Conservation (phyloP, 2,329 filamentous ascomycete genomes). For the Fusarium compactum region DNA sequence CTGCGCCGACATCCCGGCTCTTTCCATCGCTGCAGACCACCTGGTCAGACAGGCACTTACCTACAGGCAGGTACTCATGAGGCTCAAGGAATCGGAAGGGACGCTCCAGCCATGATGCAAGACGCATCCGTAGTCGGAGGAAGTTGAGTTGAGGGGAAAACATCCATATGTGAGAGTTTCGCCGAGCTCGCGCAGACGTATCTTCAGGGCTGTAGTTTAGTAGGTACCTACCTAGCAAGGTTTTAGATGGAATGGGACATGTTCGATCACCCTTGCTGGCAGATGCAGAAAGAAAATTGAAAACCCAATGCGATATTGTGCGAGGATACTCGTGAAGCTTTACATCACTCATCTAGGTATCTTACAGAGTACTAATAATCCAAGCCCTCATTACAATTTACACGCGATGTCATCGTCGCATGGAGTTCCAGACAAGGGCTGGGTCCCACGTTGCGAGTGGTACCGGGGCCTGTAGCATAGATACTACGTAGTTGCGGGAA, state of each 20-base stretch:
- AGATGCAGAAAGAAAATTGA: background rate
- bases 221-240: slow-evolving; percentile 6
- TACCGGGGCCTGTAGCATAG: background rate
- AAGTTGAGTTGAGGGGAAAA: slow-evolving; percentile 28
- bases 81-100: slow-evolving; percentile 17
- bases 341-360: background rate
- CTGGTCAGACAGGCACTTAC: background rate
- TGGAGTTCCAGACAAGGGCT: background rate
- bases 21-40: background rate
- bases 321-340: background rate
- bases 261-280: background rate
- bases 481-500: slow-evolving; percentile 16
- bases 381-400: background rate
- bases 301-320: background rate
- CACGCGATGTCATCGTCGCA: slow-evolving; percentile 4
- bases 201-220: slow-evolving; percentile 8
- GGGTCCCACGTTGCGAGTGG: background rate
- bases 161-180: slow-evolving; percentile 18
- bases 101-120: slow-evolving; percentile 12
- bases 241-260: background rate
- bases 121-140: slow-evolving; percentile 37
- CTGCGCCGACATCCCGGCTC: background rate
- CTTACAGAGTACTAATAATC: background rate
- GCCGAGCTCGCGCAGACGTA: slow-evolving; percentile 28
- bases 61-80: background rate